These are phyloP conservation scores for Exophiala aquamarina DNA, from an alignment of 2,329 filamentous ascomycete species.

Conservation along the genomic window DNA sequence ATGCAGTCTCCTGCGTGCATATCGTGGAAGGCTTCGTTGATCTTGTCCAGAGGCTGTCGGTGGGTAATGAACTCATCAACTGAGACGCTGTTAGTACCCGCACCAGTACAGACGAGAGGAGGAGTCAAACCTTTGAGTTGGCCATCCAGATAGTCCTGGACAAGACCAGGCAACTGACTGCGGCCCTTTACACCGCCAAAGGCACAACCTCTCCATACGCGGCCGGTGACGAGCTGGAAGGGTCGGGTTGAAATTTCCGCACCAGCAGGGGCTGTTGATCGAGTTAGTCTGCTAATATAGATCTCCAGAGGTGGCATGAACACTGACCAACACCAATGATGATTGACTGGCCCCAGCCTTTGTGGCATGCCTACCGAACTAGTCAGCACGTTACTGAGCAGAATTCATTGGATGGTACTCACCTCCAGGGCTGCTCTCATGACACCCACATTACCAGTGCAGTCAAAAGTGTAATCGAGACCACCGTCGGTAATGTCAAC, in stretches of 20 bases:
- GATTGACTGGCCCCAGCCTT: conserved; percentile 98
- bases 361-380: conserved; percentile 81
- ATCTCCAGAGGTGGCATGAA: background rate
- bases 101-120: background rate
- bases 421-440: conserved; percentile 79
- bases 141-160: conserved; percentile 84
- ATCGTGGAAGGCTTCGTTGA: conserved; percentile 85
- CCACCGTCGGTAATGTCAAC: conserved; percentile 98
- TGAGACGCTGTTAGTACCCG: background rate
- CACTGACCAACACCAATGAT: conserved; percentile 82
- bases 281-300: background rate
- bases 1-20: conserved; percentile 99
- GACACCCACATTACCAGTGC: conserved; percentile 93
- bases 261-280: conserved; percentile 23
- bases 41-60: conserved; percentile 75
- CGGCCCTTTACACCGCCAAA: conserved; percentile 99
- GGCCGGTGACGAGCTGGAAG: conserved; percentile 97
- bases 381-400: background rate
- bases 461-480: conserved; percentile 99
- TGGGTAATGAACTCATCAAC: conserved; percentile 97
- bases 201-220: conserved; percentile 96
- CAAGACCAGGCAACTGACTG: conserved; percentile 81
- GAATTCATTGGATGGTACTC: background rate
- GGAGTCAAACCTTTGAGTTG: conserved; percentile 69
- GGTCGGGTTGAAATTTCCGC: conserved; percentile 51